Percentiles rank a stretch among this genome's conserved stretches.
These are phyloP conservation scores for Stylonectria norvegica DNA, from an alignment of 2,329 filamentous ascomycete genomes.

Conservation along the genomic window DNA sequence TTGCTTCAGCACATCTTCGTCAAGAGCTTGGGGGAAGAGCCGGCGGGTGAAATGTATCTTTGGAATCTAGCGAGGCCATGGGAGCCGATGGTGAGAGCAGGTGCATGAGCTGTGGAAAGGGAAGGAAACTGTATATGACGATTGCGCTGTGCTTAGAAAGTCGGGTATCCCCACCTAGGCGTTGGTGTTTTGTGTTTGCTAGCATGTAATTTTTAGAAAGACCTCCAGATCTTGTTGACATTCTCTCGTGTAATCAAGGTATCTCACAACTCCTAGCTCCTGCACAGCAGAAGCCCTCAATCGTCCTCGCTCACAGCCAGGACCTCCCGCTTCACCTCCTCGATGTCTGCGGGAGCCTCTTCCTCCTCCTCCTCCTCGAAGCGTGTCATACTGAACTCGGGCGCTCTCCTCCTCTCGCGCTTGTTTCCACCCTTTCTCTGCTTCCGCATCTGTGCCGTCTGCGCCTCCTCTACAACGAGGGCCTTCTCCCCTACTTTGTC, in stretches of 20 bases:
- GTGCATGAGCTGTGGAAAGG: slow-evolving; percentile 22
- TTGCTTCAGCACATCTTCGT: slow-evolving; percentile 36
- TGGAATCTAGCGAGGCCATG: slow-evolving; percentile 41
- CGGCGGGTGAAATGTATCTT: slow-evolving; percentile 36
- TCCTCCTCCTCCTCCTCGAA: slow-evolving; percentile 48
- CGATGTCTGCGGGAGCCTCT: slow-evolving; percentile 21
- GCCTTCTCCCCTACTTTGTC: slow-evolving; percentile 61
- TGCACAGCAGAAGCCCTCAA: slow-evolving; percentile 18
- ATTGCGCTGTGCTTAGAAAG: no score
- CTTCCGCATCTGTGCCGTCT: slow-evolving; percentile 36
- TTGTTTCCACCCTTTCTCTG: slow-evolving; percentile 33
- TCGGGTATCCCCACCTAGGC: slow-evolving; percentile 8
- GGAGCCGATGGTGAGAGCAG: slow-evolving; percentile 43
- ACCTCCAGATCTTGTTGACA: slow-evolving; percentile 17
- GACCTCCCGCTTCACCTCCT: slow-evolving; percentile 21
- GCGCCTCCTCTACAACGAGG: slow-evolving; percentile 45
- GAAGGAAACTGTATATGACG: slow-evolving; percentile 1
- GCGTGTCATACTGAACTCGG: slow-evolving; percentile 56
- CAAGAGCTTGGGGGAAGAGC: slow-evolving; percentile 32
- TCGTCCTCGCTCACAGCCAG: slow-evolving; percentile 23
- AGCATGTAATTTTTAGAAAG: no score
- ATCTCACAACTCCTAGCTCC: slow-evolving; percentile 30
- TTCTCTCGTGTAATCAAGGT: slow-evolving; percentile 28
- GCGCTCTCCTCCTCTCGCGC: slow-evolving; percentile 37
- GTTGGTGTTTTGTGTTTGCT: slow-evolving; percentile 11